phyloP scores from a whole-genome alignment of 2,329 filamentous ascomycete genomes.

The Bipolaris zeicola region DNA sequence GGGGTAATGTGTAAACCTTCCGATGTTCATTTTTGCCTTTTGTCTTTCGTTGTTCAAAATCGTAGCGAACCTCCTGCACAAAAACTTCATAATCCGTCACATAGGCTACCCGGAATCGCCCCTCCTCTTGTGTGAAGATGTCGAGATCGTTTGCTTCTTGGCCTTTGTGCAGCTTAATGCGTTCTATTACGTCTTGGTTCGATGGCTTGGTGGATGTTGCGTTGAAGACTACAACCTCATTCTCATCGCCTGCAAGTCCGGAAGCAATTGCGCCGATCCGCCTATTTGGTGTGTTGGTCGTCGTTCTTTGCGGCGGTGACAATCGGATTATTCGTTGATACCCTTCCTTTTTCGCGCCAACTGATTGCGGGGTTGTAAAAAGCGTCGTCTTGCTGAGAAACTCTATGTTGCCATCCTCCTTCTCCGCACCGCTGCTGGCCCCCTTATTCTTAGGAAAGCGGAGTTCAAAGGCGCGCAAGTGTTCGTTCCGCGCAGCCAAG shows the following conservation, averaged over 20 bases:
- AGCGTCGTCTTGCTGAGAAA: conserved; percentile 58
- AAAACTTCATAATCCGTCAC: conserved; percentile 78
- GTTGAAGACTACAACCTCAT: conserved; percentile 82
- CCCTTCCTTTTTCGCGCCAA: conserved; percentile 57
- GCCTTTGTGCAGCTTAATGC: conserved; percentile 57
- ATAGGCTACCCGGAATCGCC: conserved; percentile 75
- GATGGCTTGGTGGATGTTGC: conserved; percentile 60
- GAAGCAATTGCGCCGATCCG: conserved; percentile 80
- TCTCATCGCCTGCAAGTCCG: conserved; percentile 70
- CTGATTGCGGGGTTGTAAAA: conserved; percentile 52
- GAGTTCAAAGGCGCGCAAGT: conserved; percentile 78
- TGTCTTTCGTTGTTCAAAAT: conserved; percentile 52
- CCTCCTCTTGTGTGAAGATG: conserved; percentile 65
- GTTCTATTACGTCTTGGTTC: conserved; percentile 57
- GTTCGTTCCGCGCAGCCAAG: conserved; percentile 77
- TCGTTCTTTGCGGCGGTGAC: conserved; percentile 59
- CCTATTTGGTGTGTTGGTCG: conserved; percentile 54
- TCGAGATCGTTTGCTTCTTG: conserved; percentile 73
- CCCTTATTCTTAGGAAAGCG: conserved; percentile 57
- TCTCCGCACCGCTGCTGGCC: conserved; percentile 35
- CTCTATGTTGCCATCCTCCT: conserved; percentile 47
- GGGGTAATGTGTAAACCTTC: conserved; percentile 40
- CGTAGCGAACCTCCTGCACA: conserved; percentile 64
- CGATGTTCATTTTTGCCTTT: conserved; percentile 34
- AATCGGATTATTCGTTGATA: conserved; percentile 65